Conservation (phyloP, 148 eudicot species). For the Heliamphora exappendiculata region DNA sequence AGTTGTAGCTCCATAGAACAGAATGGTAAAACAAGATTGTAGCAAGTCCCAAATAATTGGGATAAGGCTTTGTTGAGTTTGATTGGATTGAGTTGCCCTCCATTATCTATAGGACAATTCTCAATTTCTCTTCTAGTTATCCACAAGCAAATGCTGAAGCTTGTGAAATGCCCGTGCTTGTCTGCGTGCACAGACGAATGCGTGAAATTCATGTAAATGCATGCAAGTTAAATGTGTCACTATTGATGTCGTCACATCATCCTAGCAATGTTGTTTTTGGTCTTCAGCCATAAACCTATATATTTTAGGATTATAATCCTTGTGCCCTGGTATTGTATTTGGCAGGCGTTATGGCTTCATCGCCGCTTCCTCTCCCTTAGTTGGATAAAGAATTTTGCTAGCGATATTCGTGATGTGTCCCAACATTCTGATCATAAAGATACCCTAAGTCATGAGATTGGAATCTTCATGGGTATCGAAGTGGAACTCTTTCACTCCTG, state of each 20-base stretch:
- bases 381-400: conserved; percentile 50
- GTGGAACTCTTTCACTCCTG: conserved; percentile 40
- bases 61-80: not conserved
- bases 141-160: not conserved
- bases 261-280: not conserved
- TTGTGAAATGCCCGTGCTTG: not conserved
- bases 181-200: not conserved
- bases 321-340: conserved; percentile 4
- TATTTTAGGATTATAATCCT: not conserved
- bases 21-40: not conserved
- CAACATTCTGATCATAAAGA: not conserved
- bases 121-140: not conserved
- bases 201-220: not conserved
- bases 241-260: not conserved
- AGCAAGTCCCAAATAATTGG: too few species aligned
- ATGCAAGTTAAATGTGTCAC: not conserved
- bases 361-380: conserved; percentile 68
- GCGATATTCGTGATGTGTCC: conserved; percentile 15
- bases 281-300: not conserved
- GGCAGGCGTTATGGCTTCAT: conserved; percentile 85
- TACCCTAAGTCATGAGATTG: conserved; percentile 15
- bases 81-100: too few species aligned
- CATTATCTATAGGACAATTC: not conserved
- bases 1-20: too few species aligned
- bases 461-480: conserved; percentile 37